Percentiles rank a stretch among this genome's conserved stretches.
Conservation (phyloP, 2,329 filamentous ascomycete species). For the Diaporthe aspalathi region DNA sequence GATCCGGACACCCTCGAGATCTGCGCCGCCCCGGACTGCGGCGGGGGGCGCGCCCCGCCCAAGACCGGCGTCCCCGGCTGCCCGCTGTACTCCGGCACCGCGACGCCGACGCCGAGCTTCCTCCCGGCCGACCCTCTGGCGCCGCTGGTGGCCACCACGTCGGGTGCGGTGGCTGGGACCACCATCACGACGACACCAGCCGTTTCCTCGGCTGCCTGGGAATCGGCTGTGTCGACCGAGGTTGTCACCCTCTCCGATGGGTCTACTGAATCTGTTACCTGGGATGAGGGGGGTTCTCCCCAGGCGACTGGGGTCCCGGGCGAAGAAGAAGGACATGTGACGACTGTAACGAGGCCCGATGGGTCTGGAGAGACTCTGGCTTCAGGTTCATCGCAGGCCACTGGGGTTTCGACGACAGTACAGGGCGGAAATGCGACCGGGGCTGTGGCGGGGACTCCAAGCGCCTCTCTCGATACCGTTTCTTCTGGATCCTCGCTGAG, state of each 20-base stretch:
- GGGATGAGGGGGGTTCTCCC: no score
- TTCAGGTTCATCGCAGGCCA: not conserved
- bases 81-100: constrained; percentile 64
- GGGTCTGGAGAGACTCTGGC: not conserved
- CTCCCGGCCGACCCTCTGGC: constrained; percentile 45
- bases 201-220: not conserved
- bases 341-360: not conserved
- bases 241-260: no score
- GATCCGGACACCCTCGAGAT: constrained; percentile 73
- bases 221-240: no score
- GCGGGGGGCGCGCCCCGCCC: constrained; percentile 73
- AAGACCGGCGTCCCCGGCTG: constrained; percentile 74
- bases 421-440: no score
- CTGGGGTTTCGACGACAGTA: not conserved
- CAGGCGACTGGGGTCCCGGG: no score
- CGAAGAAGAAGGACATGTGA: no score
- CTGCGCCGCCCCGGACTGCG: constrained; percentile 74
- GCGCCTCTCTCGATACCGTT: not conserved
- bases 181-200: not conserved
- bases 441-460: no score
- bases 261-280: no score
- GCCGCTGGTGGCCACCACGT: not conserved
- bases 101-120: constrained; percentile 63
- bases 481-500: not conserved
- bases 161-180: not conserved